Conservation (phyloP, 2,329 filamentous ascomycete species). For the Plectosphaerella plurivora region DNA sequence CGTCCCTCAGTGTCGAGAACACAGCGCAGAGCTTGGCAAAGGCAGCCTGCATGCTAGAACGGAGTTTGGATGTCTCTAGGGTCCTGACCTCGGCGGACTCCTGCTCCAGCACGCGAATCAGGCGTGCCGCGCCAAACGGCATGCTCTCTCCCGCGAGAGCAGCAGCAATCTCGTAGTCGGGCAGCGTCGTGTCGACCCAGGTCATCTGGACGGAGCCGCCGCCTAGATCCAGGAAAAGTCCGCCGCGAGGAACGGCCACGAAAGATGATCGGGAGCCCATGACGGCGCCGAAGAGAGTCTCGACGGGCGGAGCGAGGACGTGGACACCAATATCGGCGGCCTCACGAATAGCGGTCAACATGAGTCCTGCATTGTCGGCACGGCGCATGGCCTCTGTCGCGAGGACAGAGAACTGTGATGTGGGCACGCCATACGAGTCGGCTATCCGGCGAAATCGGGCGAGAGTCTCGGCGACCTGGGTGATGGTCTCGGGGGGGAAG, state of each 20-base stretch:
- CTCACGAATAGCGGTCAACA: conserved; percentile 59
- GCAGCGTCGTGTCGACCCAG: conserved; percentile 48
- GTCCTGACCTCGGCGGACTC: conserved; percentile 33
- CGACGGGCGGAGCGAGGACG: conserved; percentile 72
- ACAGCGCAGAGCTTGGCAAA: conserved; percentile 47
- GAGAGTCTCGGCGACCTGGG: conserved; percentile 61
- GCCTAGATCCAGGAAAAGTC: conserved; percentile 82
- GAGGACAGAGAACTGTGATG: conserved; percentile 64
- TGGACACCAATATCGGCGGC: conserved; percentile 61
- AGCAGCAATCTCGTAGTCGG: conserved; percentile 46
- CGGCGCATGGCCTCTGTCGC: conserved; percentile 87
- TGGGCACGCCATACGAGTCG: conserved; percentile 61
- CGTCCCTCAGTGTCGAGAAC: conserved; percentile 43
- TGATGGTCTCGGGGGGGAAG: conserved; percentile 55
- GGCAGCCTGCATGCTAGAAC: conserved; percentile 52
- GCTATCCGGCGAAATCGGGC: conserved; percentile 70
- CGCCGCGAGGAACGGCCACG: conserved; percentile 52
- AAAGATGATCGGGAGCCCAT: conserved; percentile 78
- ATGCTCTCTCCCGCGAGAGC: conserved; percentile 52
- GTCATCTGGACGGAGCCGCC: conserved; percentile 67
- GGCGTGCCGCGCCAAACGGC: conserved; percentile 56
- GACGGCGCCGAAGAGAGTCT: conserved; percentile 73
- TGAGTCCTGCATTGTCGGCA: conserved; percentile 67
- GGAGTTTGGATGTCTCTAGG: conserved; percentile 50
- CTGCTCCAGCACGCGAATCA: conserved; percentile 44